Conservation (phyloP, 805 yeast species). For the Tetrapisispora pingtungensis region DNA sequence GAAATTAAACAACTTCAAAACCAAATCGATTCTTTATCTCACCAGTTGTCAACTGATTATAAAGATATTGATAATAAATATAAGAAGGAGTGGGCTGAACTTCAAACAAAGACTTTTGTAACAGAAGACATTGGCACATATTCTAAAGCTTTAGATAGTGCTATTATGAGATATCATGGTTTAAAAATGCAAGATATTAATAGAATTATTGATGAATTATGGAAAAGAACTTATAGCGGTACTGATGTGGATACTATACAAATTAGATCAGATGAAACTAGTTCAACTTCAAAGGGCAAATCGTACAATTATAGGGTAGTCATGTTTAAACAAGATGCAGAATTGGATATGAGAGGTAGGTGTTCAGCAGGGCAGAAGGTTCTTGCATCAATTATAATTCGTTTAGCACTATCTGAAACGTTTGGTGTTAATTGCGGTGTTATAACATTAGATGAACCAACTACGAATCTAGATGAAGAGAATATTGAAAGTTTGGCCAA, state of each 20-base stretch:
- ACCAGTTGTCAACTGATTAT: constrained; percentile 63
- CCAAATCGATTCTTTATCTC: constrained; percentile 46
- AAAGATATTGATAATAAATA: constrained; percentile 54
- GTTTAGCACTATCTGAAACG: constrained; percentile 89
- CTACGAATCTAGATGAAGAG: constrained; percentile 86
- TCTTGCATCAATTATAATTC: constrained; percentile 78
- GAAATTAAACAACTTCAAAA: constrained; percentile 76
- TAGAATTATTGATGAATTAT: constrained; percentile 74
- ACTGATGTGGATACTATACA: constrained; percentile 89
- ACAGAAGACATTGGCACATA: constrained; percentile 76
- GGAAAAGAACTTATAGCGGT: constrained; percentile 92
- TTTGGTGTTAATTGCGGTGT: constrained; percentile 93
- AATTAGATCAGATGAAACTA: constrained; percentile 65
- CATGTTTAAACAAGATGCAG: constrained; percentile 86
- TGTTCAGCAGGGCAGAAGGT: constrained; percentile 98
- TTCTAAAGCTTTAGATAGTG: constrained; percentile 77
- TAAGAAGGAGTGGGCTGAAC: constrained; percentile 59
- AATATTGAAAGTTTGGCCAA: constrained; percentile 82
- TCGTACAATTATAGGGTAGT: constrained; percentile 89
- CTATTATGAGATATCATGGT: constrained; percentile 87
- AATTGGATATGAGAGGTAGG: constrained; percentile 94
- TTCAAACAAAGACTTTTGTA: constrained; percentile 66
- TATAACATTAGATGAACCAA: constrained; percentile 95
- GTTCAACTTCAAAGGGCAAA: constrained; percentile 36
- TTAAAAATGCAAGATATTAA: constrained; percentile 90